Evolutionary conservation across 2,329 filamentous ascomycete species (phyloP).

Genomic region (Cadophora sp.): DNA sequence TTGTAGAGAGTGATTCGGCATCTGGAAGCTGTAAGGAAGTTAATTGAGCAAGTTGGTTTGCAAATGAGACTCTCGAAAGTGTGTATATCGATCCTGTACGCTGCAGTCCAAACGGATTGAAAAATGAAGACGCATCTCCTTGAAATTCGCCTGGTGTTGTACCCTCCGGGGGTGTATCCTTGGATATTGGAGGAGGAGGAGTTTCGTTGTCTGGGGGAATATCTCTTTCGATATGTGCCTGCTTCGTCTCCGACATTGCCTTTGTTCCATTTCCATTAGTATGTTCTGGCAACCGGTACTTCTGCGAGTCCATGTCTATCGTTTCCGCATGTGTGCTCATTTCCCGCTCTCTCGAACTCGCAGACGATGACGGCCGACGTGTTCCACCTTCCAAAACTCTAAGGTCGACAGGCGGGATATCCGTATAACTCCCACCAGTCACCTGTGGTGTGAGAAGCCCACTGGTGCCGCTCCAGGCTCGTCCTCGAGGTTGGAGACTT

Average conservation of each 20-base stretch:
- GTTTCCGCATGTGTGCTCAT: slow-evolving; percentile 47
- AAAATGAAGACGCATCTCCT: slow-evolving; percentile 56
- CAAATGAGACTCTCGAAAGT: slow-evolving; percentile 88
- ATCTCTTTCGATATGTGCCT: slow-evolving; percentile 61
- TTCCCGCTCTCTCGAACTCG: slow-evolving; percentile 36
- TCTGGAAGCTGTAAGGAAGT: slow-evolving; percentile 90
- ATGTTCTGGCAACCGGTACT: slow-evolving; percentile 76
- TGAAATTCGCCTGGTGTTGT: slow-evolving; percentile 45
- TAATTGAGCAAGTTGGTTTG: slow-evolving; percentile 89
- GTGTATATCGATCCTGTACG: slow-evolving; percentile 91
- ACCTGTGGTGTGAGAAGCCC: slow-evolving; percentile 41
- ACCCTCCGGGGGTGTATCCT: slow-evolving; percentile 55
- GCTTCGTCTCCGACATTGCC: slow-evolving; percentile 61
- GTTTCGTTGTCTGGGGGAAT: slow-evolving; percentile 47
- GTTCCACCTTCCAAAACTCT: slow-evolving; percentile 37
- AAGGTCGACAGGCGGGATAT: slow-evolving; percentile 35
- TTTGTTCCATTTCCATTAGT: slow-evolving; percentile 72
- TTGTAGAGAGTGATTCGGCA: slow-evolving; percentile 80
- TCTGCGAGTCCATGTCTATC: slow-evolving; percentile 73
- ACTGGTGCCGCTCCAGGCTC: slow-evolving; percentile 74
- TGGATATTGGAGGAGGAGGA: slow-evolving; percentile 56
- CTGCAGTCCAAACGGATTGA: slow-evolving; percentile 68
- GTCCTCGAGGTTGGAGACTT: slow-evolving; percentile 68
- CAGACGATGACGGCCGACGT: slow-evolving; percentile 36
- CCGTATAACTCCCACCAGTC: slow-evolving; percentile 38